Base-by-base conservation (phyloP, 192 early-diverging fungal genomes). In the Kappamyces sp. region DNA sequence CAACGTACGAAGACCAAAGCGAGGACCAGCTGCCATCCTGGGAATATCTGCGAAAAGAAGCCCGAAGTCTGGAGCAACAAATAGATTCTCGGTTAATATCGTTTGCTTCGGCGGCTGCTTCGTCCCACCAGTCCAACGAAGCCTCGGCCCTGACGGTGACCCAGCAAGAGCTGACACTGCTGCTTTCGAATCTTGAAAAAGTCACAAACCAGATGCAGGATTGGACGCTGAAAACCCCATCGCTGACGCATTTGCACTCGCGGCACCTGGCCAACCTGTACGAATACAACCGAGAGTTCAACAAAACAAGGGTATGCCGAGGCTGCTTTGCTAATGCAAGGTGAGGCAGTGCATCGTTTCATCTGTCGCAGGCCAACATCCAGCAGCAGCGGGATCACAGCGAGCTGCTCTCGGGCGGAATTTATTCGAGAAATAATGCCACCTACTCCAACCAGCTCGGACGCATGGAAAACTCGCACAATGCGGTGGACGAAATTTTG, bases 261-360 rank as follows among this genome's bases (percentile, higher is more conserved):
- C 33, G 44, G 44, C 57, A 59, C 46, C 12, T 38, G 49, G 42
- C 57, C 34, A 59, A 59, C 38, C 46, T 59, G 31, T 59, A 38
- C 6, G 57, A 59, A 46, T 59, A 59, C 43, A 59, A 59, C 33
- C 46, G 37, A 23, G 57, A 59, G 38, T 59, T 59, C 39, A 12
- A 35, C 46, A 59, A 59, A 40, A 59, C 57, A n/a, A 59, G 32
- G 38, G 35, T 38, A 55, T 3, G 5, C 6, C 5, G 7, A 32
- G n/a, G 23, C 23, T 0, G 23, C 23, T 23, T 23, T 0, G 23
- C 23, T 23, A 23, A 23, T 23, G 23, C 23, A 23, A 23, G 23
- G 23, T 23, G 23, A 23, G 23, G 23, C 23, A 0, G 23, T 23
- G 23, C 23, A 23, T 23, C 23, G 23, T 23, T 23, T 23, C 23